Base-by-base conservation (phyloP, 169 alveolate genomes). In the Plasmodium gonderi region DNA sequence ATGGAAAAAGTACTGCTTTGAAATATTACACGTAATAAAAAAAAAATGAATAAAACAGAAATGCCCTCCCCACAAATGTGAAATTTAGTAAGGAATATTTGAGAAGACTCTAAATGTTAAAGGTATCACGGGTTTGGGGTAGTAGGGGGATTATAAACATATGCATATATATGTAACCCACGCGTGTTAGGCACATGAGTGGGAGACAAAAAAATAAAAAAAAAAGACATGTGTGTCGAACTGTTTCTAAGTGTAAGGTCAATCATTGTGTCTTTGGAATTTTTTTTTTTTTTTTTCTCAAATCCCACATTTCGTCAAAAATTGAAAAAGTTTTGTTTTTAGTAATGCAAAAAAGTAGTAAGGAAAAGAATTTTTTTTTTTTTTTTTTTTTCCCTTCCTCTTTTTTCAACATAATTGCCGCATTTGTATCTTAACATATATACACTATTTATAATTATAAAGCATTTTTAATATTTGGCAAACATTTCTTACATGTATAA, bases 311-410 rank as follows among this genome's bases (percentile, higher is more conserved):
- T 17, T 54, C 11, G 33, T 11, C 69, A 17, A 12, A 17, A 0
- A 54, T 7, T 54, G 69, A 11, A 8, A 54, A 54, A 8, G 0
- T 54, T 54, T 54, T 54, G n/a, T 54, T 54, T 54, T 54, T 54
- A n/a, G n/a, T n/a, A n/a, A n/a, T n/a, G n/a, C n/a, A n/a, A n/a
- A n/a, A n/a, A n/a, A n/a, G n/a, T n/a, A n/a, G n/a, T n/a, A n/a
- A n/a, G n/a, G n/a, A n/a, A n/a, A n/a, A n/a, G n/a, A n/a, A n/a
- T 68, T 68, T 68, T 68, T 68, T 60, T 60, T 60, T 60, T 68
- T 68, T 67, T 67, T 67, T 67, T 26, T 26, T 67, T n/a, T n/a
- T n/a, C n/a, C n/a, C n/a, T n/a, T n/a, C n/a, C n/a, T n/a, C n/a
- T n/a, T n/a, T n/a, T n/a, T n/a, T n/a, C n/a, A n/a, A n/a, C n/a